Base-by-base conservation (phyloP, 164 flowering plant species). In the Umbellularia californica region DNA sequence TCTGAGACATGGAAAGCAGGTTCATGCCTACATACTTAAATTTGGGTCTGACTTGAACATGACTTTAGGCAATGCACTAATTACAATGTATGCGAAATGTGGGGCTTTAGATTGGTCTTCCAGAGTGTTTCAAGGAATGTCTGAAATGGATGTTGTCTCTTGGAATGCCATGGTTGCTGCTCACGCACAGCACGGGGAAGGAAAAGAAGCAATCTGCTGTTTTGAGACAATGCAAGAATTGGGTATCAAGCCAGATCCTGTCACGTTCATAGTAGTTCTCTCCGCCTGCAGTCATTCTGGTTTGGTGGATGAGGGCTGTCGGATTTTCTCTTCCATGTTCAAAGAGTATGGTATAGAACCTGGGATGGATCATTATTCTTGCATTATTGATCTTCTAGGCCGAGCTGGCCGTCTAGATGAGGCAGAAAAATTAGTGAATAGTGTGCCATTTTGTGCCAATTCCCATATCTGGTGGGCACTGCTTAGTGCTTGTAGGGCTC, bases 251-350 rank as follows among this genome's bases (percentile, higher is more conserved):
- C 90, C 89, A 50, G 93, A 89, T 79, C 71, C 77, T 23, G 85
- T 90, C 71, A 88, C 95, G n/a, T 87, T 91, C 72, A 87, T 89
- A 10, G 76, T 83, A 27, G 77, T 89, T 78, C 90, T 90, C 35
- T 86, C 90, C 19, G 93, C 91, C 65, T 90, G 95, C 77, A 87
- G 92, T 80, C 93, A 85, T 79, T 78, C 91, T 7, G 95, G 92
- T 70, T 81, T 90, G 78, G 85, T 89, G 60, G 80, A 85, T 62
- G 86, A 85, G 55, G 92, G 88, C 14, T 60, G 71, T 24, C 65
- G 50, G 55, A 81, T 89, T 75, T 88, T 89, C 72, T 81, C 85
- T 71, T 80, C 80, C 27, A 88, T 90, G 95, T 81, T 86, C 35
- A 78, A 75, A 63, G 71, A 82, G 55, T 84, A 86, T 70, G 80